Percentiles rank a stretch among this genome's conserved stretches.
Conservation (phyloP, 192 early-diverging fungal genomes). For the Entophlyctis luteolus region DNA sequence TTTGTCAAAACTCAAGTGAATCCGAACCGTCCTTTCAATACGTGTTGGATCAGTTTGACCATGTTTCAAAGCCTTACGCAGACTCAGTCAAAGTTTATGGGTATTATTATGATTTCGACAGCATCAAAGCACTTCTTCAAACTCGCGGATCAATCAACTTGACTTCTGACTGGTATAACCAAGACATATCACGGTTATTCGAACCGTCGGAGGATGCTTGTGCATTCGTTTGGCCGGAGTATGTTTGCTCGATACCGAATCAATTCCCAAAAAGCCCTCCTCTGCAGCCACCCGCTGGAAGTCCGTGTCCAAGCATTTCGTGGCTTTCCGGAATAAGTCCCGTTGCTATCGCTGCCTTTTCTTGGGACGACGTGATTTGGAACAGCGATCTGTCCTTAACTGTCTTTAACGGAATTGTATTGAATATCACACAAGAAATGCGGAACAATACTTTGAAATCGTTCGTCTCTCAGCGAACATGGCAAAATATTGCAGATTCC, state of each 20-base stretch:
- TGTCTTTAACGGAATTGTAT: slow-evolving; percentile 34
- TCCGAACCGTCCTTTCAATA: background rate
- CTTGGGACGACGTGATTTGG: background rate
- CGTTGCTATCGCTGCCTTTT: background rate
- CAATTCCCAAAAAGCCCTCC: background rate
- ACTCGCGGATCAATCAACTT: background rate
- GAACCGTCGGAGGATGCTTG: background rate
- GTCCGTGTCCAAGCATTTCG: background rate
- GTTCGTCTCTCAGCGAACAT: background rate
- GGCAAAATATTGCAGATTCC: background rate
- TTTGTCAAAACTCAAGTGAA: background rate
- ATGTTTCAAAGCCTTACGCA: background rate
- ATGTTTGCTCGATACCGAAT: background rate
- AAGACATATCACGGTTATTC: background rate
- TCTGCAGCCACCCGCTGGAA: background rate
- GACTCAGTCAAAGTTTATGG: background rate
- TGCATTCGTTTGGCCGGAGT: background rate
- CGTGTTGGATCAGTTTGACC: background rate
- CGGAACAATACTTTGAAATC: background rate
- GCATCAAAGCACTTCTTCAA: background rate
- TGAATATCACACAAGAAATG: slow-evolving; percentile 33
- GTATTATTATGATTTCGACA: background rate
- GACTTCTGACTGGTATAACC: background rate
- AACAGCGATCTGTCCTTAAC: background rate
- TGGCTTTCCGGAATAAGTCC: background rate